These are phyloP conservation scores for Thraustochytrium sp. DNA, from an alignment of 352 stramenopile genomes.

Conservation along the genomic window DNA sequence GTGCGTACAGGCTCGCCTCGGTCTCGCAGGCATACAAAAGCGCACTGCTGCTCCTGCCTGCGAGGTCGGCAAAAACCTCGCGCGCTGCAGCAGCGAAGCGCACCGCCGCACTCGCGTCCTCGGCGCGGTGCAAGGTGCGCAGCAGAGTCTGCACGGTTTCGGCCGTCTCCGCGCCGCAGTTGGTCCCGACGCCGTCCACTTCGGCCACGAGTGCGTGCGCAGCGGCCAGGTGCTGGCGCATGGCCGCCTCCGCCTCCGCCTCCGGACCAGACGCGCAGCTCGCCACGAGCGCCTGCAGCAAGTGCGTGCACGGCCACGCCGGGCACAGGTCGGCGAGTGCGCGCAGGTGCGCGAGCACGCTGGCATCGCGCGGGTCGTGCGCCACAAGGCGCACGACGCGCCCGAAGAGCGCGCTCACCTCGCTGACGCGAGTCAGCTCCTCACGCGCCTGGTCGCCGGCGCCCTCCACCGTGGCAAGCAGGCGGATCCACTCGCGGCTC, in stretches of 20 bases:
- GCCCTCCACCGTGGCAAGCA: neutral
- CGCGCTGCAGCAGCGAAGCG: neutral
- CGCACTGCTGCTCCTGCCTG: neutral
- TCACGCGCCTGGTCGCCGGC: neutral
- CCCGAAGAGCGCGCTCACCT: neutral
- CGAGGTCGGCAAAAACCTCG: neutral
- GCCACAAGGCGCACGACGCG: neutral
- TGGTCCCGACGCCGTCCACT: neutral
- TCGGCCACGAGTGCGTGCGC: neutral
- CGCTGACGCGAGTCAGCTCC: neutral
- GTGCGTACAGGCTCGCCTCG: neutral
- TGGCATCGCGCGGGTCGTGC: neutral
- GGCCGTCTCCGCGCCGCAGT: constrained; percentile 3
- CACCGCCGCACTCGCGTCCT: neutral
- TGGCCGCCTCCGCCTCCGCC: neutral
- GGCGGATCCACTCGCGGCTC: neutral
- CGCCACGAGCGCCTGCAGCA: neutral
- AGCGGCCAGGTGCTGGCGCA: neutral
- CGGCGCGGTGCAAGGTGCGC: neutral
- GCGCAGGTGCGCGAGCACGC: neutral
- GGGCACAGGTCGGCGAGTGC: neutral
- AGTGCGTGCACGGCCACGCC: neutral
- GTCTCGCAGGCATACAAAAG: neutral
- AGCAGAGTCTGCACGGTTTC: neutral
- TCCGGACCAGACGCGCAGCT: neutral